phyloP scores from a whole-genome alignment of 495 filamentous ascomycete genomes.

The Daldinia childiae region DNA sequence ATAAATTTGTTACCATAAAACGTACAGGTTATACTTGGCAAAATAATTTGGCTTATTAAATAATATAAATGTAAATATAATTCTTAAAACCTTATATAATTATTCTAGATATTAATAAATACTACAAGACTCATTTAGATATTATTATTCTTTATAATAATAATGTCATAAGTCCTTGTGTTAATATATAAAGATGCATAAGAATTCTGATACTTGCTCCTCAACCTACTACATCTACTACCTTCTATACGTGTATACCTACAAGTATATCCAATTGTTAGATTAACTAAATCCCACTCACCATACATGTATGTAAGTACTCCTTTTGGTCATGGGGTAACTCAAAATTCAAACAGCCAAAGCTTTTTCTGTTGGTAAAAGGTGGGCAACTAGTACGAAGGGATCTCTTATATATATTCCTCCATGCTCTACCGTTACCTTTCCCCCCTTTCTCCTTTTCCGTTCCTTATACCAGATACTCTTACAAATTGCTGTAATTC shows the following conservation, averaged over 20 bases:
- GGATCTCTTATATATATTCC: slow-evolving; percentile 16
- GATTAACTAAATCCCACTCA: slow-evolving; percentile 3
- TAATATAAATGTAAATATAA: no score
- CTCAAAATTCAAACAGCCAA: slow-evolving; percentile 14
- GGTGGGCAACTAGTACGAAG: slow-evolving; percentile 3
- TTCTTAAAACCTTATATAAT: no score
- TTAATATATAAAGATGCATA: no score
- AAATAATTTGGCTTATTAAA: no score
- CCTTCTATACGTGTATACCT: not conserved
- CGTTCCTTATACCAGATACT: slow-evolving; percentile 20
- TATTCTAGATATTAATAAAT: no score
- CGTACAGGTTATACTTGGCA: no score
- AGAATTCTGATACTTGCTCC: slow-evolving; percentile 13
- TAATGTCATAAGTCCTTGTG: no score
- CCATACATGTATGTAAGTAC: not conserved
- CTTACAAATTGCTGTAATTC: slow-evolving; percentile 21
- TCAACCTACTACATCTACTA: slow-evolving; percentile 18
- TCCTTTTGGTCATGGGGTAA: slow-evolving; percentile 8
- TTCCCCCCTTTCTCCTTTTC: slow-evolving; percentile 9
- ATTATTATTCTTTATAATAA: no score
- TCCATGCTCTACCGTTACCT: slow-evolving; percentile 8
- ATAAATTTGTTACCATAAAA: no score
- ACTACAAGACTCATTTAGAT: no score
- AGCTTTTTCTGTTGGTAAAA: slow-evolving; percentile 17
- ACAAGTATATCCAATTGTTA: slow-evolving; percentile 8